Evolutionary conservation across 352 stramenopile species (phyloP).

Genomic region (Thraustotheca clavata): DNA sequence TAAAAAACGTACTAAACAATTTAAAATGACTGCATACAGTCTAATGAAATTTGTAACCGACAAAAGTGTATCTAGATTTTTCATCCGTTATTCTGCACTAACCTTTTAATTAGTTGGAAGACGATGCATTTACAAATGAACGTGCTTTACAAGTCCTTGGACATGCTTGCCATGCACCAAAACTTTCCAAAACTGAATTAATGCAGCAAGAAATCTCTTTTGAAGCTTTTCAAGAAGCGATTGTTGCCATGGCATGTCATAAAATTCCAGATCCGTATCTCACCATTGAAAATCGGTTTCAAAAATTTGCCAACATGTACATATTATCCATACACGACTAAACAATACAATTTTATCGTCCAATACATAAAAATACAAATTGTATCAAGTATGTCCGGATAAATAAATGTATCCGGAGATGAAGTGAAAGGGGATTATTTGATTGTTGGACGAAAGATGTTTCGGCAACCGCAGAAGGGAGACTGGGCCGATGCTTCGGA

Average conservation of each 20-base stretch:
- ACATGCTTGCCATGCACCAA: slow-evolving; percentile 1
- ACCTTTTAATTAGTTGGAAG: slow-evolving; percentile 8
- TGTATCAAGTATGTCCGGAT: no score
- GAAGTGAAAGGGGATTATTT: no score
- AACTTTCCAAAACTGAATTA: slow-evolving; percentile 18
- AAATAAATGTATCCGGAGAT: no score
- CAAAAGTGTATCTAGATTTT: slow-evolving; percentile 1
- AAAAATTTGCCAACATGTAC: slow-evolving; percentile 71
- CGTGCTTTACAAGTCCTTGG: slow-evolving; percentile 17
- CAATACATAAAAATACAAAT: no score
- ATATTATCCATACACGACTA: slow-evolving; percentile 21
- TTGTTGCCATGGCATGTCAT: slow-evolving; percentile 60
- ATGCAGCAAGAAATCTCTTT: slow-evolving; percentile 46
- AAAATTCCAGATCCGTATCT: slow-evolving; percentile 71
- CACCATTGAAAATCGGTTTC: slow-evolving; percentile 65
- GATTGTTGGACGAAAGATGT: slow-evolving; percentile 36
- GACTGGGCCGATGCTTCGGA: slow-evolving; percentile 58
- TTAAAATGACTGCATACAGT: slow-evolving; percentile 7
- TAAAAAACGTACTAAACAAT: slow-evolving; percentile 14
- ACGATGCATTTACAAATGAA: slow-evolving; percentile 10
- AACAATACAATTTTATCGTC: no score
- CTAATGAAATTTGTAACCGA: slow-evolving; percentile 19
- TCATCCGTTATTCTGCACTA: background rate
- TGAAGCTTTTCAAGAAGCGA: slow-evolving; percentile 56
- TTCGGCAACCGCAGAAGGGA: slow-evolving; percentile 50